Conservation (phyloP, 2,329 filamentous ascomycete genomes). For the Setomelanomma holmii region DNA sequence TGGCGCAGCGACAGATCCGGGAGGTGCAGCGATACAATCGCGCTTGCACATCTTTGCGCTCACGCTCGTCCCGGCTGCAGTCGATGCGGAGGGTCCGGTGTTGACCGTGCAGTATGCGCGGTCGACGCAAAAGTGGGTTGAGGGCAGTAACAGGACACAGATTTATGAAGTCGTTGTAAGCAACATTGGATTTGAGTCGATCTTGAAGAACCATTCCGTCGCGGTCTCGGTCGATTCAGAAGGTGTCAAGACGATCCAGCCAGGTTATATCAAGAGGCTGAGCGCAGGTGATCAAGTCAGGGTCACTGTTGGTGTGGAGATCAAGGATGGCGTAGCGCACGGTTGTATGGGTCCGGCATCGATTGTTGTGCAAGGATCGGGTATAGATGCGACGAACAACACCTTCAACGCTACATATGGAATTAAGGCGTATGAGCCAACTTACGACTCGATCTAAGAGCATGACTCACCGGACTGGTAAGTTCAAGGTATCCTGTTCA, state of each 20-base stretch:
- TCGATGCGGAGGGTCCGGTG: neutral
- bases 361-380: conserved; percentile 7
- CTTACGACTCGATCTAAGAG: conserved; percentile 14
- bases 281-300: conserved; percentile 18
- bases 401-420: conserved; percentile 3
- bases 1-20: neutral
- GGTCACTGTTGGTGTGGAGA: neutral
- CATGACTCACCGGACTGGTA: conserved; percentile 17
- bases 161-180: conserved; percentile 16
- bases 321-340: neutral
- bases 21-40: neutral
- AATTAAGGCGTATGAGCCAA: conserved; percentile 14
- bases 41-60: neutral
- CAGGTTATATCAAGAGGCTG: conserved; percentile 21
- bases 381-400: conserved; percentile 1
- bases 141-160: conserved; percentile 15
- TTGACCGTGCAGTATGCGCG: neutral
- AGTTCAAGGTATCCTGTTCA: neutral
- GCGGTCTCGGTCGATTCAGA: conserved; percentile 5
- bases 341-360: neutral
- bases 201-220: conserved; percentile 4
- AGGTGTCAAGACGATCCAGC: conserved; percentile 11
- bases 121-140: conserved; percentile 12
- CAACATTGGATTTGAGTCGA: conserved; percentile 9
- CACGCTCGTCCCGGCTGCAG: neutral